These are phyloP conservation scores for Hygrocybe punicea DNA, from an alignment of 768 basidiomycete genomes.

Conservation along the genomic window DNA sequence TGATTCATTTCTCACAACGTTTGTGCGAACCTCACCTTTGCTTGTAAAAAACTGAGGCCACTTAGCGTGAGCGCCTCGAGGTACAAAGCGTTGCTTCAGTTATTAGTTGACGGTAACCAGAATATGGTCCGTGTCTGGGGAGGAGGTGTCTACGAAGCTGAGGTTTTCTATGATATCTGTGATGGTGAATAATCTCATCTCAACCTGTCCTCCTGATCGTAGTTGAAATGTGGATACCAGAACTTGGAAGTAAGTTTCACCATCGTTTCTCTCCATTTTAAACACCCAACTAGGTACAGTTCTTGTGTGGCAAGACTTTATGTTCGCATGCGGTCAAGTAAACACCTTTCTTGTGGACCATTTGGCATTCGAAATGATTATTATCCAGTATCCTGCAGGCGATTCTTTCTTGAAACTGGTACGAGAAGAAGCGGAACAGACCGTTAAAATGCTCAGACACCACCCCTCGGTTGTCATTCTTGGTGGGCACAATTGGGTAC, in stretches of 20 bases:
- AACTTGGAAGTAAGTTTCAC: slow-evolving; percentile 56
- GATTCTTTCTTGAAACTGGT: slow-evolving; percentile 74
- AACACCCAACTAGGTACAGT: slow-evolving; percentile 41
- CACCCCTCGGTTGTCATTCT: slow-evolving; percentile 91
- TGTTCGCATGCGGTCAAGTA: slow-evolving; percentile 93
- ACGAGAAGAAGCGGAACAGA: slow-evolving; percentile 74
- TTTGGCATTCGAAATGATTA: neutral
- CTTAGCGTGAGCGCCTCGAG: slow-evolving; percentile 45
- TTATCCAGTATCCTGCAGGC: slow-evolving; percentile 78
- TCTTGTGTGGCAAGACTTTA: slow-evolving; percentile 96
- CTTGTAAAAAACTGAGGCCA: neutral
- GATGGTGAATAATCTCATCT: slow-evolving; percentile 48
- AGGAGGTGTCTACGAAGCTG: slow-evolving; percentile 84
- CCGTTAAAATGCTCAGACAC: slow-evolving; percentile 76
- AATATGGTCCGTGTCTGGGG: slow-evolving; percentile 94
- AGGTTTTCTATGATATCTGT: slow-evolving; percentile 80
- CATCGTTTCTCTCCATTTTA: neutral
- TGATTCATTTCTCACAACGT: slow-evolving; percentile 87
- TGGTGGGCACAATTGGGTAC: slow-evolving; percentile 43
- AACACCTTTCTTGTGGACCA: slow-evolving; percentile 10
- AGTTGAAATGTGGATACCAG: slow-evolving; percentile 28
- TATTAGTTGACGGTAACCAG: slow-evolving; percentile 87
- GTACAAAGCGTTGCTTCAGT: slow-evolving; percentile 79
- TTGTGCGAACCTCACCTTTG: slow-evolving; percentile 18
- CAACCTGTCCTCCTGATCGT: neutral